phyloP scores from a whole-genome alignment of 2,329 filamentous ascomycete species.

The Penicillium oxalicum region DNA sequence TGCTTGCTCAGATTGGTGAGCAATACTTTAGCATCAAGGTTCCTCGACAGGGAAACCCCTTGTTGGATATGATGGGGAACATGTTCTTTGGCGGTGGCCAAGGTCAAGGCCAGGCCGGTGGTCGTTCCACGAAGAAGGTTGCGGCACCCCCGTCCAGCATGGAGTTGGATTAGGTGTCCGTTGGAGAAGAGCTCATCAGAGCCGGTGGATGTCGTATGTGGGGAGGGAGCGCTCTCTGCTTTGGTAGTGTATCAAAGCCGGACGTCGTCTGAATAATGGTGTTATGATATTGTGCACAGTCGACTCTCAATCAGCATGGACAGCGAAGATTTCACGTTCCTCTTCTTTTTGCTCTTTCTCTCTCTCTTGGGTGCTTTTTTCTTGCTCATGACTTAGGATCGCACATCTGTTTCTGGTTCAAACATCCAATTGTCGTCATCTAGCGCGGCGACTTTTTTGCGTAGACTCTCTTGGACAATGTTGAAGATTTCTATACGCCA shows the following conservation, averaged over 20 bases:
- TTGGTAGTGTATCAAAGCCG: no score
- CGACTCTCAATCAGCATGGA: not conserved
- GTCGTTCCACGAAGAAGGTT: slow-evolving; percentile 47
- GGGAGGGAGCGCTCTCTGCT: no score
- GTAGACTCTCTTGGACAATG: slow-evolving; percentile 62
- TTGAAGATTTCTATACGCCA: slow-evolving; percentile 57
- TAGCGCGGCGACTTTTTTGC: slow-evolving; percentile 65
- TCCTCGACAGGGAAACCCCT: slow-evolving; percentile 80
- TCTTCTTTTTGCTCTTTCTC: not conserved
- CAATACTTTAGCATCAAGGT: slow-evolving; percentile 94
- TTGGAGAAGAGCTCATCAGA: no score
- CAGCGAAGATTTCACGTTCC: slow-evolving; percentile 1
- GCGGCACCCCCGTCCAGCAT: slow-evolving; percentile 41
- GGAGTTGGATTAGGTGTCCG: slow-evolving; percentile 38
- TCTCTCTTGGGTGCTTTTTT: not conserved
- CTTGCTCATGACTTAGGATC: slow-evolving; percentile 18
- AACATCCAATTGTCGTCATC: slow-evolving; percentile 91
- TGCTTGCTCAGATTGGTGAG: slow-evolving; percentile 81
- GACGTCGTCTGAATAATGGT: no score
- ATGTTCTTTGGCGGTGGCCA: slow-evolving; percentile 70
- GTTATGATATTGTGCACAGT: no score
- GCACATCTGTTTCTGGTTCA: slow-evolving; percentile 57
- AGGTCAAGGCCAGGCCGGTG: slow-evolving; percentile 30
- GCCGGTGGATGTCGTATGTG: no score
- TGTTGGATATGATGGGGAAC: slow-evolving; percentile 97